Evolutionary conservation across 352 stramenopile genomes (phyloP), one percentile per base, ranked within the genome.

Genomic region (Globisporangium spiculum): DNA sequence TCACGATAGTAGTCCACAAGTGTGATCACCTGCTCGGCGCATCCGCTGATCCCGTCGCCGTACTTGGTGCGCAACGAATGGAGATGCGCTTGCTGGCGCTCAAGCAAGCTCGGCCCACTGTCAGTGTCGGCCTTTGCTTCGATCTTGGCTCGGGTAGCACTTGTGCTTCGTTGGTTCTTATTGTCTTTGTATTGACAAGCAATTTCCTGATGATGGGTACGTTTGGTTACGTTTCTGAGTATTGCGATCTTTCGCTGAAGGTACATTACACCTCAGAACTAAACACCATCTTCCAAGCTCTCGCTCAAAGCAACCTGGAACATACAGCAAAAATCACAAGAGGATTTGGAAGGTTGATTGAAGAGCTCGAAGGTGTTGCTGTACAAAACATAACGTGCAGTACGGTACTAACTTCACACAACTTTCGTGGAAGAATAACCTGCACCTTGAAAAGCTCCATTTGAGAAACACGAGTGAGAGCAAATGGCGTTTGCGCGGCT

Each of bases 1-100:
- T 85, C 73, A 32, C 85, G 80, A 60, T 96, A 96, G 54, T 96
- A 96, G 65, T 93, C 86, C 14, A 96, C 77, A 50, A 96, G 75
- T 24, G 81, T 86, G 58, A 96, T 84, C 32, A 89, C 84, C 63
- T 96, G 88, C 60, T 92, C 88, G 0, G 78, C 75, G 60, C 88
- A 96, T 12, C 75, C 79, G 32, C 70, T 72, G 48, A 91, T 75
- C 6, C 86, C 82, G 8, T 52, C 20, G 16, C 82, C 83, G 64
- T 96, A 96, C 32, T 83, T 86, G 4, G 77, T 84, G 22, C 88
- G 84, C 34, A 96, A 65, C 12, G 78, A 67, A 26, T 70, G 44
- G 7, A 84, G 60, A 57, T 72, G 69, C 63, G 60, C 52, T 26
- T 80, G 38, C 26, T 67, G 64, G 6, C 41, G 66, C 36, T 72